Base-by-base conservation (phyloP, 2,329 filamentous ascomycete species). In the Achaetomium macrosporum region DNA sequence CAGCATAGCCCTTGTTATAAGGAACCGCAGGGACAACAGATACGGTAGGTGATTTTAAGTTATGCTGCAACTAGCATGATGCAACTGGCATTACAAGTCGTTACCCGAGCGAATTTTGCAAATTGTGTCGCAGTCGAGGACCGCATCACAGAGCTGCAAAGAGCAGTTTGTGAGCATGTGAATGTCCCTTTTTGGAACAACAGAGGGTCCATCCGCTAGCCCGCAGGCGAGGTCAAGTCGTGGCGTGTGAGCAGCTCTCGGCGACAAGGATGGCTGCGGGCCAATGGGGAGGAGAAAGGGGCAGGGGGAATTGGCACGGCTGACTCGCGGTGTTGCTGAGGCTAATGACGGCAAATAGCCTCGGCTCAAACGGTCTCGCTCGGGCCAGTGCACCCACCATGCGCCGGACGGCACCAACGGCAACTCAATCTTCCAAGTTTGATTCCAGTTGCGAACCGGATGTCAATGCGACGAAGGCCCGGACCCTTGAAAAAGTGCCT, bases 331-430 rank as follows among this genome's bases (percentile, higher is more conserved):
- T 25, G 35, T 17, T 44, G 40, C 47, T 41, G 30, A 55, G 47
- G 54, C 47, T 57, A 58, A 55, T 53, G 57, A 47, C 55, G 57
- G 57, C 54, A 58, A 57, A 59, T 60, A 60, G 55, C 60, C 61
- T 64, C 61, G 61, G 61, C 59, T 61, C 54, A 53, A n/a, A 56
- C 53, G 54, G 54, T 54, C 47, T 55, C 49, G 54, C 53, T 61
- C 57, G 61, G 61, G 48, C 59, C 49, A 61, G 43, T 53, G 60
- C 52, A 53, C 48, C 57, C 44, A 42, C 50, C 36, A 45, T 29
- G 39, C 35, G 11, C 11, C 33, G 13, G 33, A 35, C 11, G 13
- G 33, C 33, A 35, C 33, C 13, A 35, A 12, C 33, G 5, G 33
- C 13, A 35, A 11, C 13, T 12, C 10, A 11, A 35, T 11, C 33